Percentiles rank a stretch among this genome's conserved stretches.
Evolutionary conservation across 2,329 filamentous ascomycete species (phyloP).

Genomic region (Ophiostoma ulmi): DNA sequence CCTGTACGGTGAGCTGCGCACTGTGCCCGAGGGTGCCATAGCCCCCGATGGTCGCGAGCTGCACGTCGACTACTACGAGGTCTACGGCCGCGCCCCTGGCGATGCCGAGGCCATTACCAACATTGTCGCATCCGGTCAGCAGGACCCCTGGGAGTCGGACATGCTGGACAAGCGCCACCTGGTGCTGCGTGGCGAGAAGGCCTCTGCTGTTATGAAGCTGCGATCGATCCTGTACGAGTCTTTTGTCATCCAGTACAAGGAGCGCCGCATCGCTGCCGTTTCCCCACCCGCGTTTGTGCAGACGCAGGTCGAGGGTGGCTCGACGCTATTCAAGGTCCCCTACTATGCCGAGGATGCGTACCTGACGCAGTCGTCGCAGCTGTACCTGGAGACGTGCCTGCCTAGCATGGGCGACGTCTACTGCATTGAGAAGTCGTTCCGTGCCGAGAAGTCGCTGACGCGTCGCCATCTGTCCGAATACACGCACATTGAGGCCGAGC

Average conservation of each 20-base stretch:
- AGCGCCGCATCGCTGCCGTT: conserved; percentile 74
- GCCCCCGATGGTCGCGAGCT: conserved; percentile 83
- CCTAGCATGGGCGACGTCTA: conserved; percentile 91
- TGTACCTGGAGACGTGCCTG: conserved; percentile 93
- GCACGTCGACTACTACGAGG: conserved; percentile 79
- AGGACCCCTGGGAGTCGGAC: conserved; percentile 48
- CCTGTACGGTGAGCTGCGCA: conserved; percentile 76
- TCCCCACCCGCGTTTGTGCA: conserved; percentile 87
- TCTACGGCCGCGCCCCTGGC: conserved; percentile 66
- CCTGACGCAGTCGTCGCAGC: conserved; percentile 92
- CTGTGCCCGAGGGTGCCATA: conserved; percentile 70
- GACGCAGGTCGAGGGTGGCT: conserved; percentile 89
- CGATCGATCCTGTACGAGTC: conserved; percentile 74
- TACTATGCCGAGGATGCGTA: conserved; percentile 69
- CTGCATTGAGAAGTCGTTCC: conserved; percentile 98
- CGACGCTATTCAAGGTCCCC: conserved; percentile 77
- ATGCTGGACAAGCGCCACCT: conserved; percentile 69
- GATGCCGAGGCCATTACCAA: conserved; percentile 91
- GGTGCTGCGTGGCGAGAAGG: conserved; percentile 75
- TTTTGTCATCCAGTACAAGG: conserved; percentile 73
- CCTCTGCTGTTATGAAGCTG: conserved; percentile 82
- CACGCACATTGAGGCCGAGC: conserved; percentile 91
- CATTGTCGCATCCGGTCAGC: conserved; percentile 57
- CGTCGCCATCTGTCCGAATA: conserved; percentile 90
- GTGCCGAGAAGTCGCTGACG: conserved; percentile 91